phyloP scores from a whole-genome alignment of 371 early-diverging fungal species.

The Mucor indicus region DNA sequence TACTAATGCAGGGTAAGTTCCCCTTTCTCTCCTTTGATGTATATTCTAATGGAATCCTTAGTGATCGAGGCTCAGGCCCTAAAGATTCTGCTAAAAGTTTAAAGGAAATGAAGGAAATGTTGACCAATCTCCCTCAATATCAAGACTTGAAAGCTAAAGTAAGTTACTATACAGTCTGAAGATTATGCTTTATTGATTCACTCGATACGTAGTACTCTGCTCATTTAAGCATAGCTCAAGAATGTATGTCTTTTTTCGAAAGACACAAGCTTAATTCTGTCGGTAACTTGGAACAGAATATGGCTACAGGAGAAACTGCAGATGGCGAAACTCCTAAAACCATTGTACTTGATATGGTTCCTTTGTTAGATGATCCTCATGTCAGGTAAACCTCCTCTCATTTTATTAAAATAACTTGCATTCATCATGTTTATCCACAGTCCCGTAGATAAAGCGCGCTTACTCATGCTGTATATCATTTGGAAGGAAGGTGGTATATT shows the following conservation, averaged over 20 bases:
- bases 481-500: slow-evolving; percentile 64
- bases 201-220: slow-evolving; percentile 68
- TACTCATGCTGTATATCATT: slow-evolving; percentile 84
- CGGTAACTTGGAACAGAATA: slow-evolving; percentile 85
- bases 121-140: slow-evolving; percentile 89
- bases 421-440: slow-evolving; percentile 21
- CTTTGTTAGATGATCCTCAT: slow-evolving; percentile 71
- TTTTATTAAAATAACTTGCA: not conserved
- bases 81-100: slow-evolving; percentile 67
- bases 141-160: slow-evolving; percentile 89
- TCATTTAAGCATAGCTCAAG: slow-evolving; percentile 90
- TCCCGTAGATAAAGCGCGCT: slow-evolving; percentile 78
- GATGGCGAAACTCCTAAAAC: slow-evolving; percentile 80
- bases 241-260: slow-evolving; percentile 84
- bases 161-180: not conserved
- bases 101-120: slow-evolving; percentile 86
- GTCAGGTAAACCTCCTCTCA: slow-evolving; percentile 29
- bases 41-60: not conserved
- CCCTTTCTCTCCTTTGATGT: not conserved
- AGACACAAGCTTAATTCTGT: slow-evolving; percentile 69
- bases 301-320: slow-evolving; percentile 86
- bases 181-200: not conserved
- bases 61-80: slow-evolving; percentile 21
- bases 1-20: slow-evolving; percentile 29
- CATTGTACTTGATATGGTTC: slow-evolving; percentile 84